These are phyloP conservation scores for Kingdonia uniflora DNA, from an alignment of 164 flowering plant species.

Conservation along the genomic window DNA sequence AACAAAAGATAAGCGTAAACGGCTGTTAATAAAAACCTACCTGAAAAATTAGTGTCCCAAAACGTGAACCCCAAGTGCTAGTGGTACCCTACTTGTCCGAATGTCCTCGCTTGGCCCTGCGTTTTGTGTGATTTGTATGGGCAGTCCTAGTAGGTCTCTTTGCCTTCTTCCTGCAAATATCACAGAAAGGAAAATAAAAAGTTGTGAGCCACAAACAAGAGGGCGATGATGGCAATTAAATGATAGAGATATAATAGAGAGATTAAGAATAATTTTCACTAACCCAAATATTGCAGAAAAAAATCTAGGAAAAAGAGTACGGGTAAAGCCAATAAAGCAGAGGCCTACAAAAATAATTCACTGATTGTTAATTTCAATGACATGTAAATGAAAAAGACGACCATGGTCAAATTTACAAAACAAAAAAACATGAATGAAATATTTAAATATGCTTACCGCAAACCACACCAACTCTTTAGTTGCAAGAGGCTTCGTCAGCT, in stretches of 20 bases:
- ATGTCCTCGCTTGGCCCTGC: slow-evolving; percentile 36
- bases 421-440: too few relatives aligned
- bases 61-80: background rate
- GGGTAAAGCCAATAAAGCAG: slow-evolving; percentile 70
- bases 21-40: too few relatives aligned
- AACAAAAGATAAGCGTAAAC: too few relatives aligned
- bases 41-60: slow-evolving; percentile 3
- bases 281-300: slow-evolving; percentile 9
- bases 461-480: slow-evolving; percentile 79
- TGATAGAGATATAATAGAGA: background rate
- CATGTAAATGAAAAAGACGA: too few relatives aligned
- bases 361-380: background rate
- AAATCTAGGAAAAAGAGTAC: slow-evolving; percentile 22
- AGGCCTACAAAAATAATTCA: slow-evolving; percentile 40
- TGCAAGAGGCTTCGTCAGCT: slow-evolving; percentile 59
- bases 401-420: too few relatives aligned
- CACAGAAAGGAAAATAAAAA: too few relatives aligned
- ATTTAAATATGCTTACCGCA: slow-evolving; percentile 33
- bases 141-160: slow-evolving; percentile 28
- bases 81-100: slow-evolving; percentile 16
- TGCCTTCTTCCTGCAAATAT: slow-evolving; percentile 36
- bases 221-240: too few relatives aligned
- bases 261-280: background rate
- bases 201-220: too few relatives aligned
- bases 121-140: slow-evolving; percentile 36